These are phyloP conservation scores for Tuber brumale DNA, from an alignment of 495 filamentous ascomycete species.

Conservation along the genomic window DNA sequence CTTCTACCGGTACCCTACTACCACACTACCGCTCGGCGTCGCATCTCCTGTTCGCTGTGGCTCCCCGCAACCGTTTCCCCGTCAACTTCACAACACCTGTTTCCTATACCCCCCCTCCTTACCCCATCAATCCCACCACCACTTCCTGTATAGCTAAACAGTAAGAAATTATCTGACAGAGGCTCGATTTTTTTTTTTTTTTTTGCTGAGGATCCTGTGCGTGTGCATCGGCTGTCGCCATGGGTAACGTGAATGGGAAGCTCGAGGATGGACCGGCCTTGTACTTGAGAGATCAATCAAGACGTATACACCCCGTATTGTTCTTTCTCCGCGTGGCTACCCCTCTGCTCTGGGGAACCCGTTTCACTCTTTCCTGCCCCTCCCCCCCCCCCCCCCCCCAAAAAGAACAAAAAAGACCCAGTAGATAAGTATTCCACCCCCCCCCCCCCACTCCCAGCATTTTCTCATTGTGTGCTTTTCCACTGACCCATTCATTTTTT, in stretches of 20 bases:
- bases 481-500: constrained; percentile 12
- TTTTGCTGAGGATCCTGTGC: constrained; percentile 18
- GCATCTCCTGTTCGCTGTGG: constrained; percentile 1
- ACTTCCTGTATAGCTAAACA: background rate
- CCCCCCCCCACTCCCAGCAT: constrained; percentile 14
- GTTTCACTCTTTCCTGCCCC: constrained; percentile 39
- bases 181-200: no score
- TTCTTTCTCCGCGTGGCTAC: constrained; percentile 16
- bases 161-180: background rate
- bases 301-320: constrained; percentile 52
- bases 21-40: background rate
- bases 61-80: constrained; percentile 4
- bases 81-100: background rate
- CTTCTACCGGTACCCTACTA: background rate
- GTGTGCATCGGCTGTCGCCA: constrained; percentile 43
- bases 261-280: constrained; percentile 77
- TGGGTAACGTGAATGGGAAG: constrained; percentile 91
- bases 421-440: no score
- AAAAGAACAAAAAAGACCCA: no score
- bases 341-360: constrained; percentile 5
- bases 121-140: background rate
- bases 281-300: constrained; percentile 82
- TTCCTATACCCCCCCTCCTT: constrained; percentile 4
- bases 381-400: constrained; percentile 22
- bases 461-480: constrained; percentile 12